Conservation (phyloP, 1,284 basidiomycete species). For the Apiotrichum porosum region DNA sequence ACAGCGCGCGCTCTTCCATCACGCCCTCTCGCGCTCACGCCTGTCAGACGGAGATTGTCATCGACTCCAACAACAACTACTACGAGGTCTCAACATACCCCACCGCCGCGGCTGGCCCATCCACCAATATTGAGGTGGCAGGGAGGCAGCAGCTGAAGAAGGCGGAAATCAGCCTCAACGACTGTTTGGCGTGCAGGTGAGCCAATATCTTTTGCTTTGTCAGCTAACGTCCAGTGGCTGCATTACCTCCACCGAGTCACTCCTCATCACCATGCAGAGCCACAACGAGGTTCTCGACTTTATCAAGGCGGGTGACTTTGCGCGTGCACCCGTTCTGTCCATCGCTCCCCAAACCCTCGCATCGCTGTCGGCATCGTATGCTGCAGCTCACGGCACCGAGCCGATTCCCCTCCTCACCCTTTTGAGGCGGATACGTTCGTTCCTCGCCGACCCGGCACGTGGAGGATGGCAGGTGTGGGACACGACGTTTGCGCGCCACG, state of each 20-base stretch:
- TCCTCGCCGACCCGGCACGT: conserved; percentile 45
- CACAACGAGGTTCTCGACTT: conserved; percentile 84
- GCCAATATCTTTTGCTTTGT: conserved; percentile 12
- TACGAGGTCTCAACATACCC: conserved; percentile 45
- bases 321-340: conserved; percentile 69
- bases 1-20: no score
- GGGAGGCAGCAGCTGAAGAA: conserved; percentile 66
- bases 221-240: conserved; percentile 64
- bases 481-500: conserved; percentile 87
- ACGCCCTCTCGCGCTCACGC: neutral
- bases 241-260: conserved; percentile 95
- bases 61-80: conserved; percentile 58
- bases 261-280: conserved; percentile 94
- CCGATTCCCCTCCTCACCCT: conserved; percentile 56
- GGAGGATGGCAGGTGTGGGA: conserved; percentile 67
- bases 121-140: conserved; percentile 15
- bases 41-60: conserved; percentile 71
- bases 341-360: conserved; percentile 90
- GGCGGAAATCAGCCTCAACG: conserved; percentile 91
- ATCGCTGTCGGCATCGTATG: conserved; percentile 73
- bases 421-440: conserved; percentile 63
- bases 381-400: conserved; percentile 27
- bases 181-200: conserved; percentile 62
- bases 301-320: conserved; percentile 51
- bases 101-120: conserved; percentile 27